phyloP scores from a whole-genome alignment of 768 basidiomycete species.

The Mycena venus region DNA sequence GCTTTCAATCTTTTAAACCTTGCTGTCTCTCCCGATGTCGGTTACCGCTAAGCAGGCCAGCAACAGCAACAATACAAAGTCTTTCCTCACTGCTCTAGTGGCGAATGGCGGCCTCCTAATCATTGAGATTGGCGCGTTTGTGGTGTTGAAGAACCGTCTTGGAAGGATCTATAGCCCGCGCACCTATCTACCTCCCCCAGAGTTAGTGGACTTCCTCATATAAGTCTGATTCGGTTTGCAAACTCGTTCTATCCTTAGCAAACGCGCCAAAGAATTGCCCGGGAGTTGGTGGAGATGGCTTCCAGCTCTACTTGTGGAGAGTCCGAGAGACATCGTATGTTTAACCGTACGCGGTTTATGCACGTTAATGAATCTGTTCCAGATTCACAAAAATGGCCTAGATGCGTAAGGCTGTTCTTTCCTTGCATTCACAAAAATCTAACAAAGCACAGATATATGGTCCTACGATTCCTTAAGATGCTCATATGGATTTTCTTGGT shows the following conservation, averaged over 20 bases:
- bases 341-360: neutral
- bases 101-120: conserved; percentile 64
- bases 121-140: conserved; percentile 67
- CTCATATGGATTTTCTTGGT: conserved; percentile 68
- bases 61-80: conserved; percentile 53
- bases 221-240: neutral
- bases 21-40: conserved; percentile 8
- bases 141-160: conserved; percentile 68
- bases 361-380: neutral
- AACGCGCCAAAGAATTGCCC: conserved; percentile 61
- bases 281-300: conserved; percentile 65
- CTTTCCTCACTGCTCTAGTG: conserved; percentile 73
- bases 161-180: conserved; percentile 73
- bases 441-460: conserved; percentile 59
- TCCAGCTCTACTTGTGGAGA: conserved; percentile 56
- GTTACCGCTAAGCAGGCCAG: conserved; percentile 37
- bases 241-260: conserved; percentile 42
- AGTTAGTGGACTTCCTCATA: conserved; percentile 49
- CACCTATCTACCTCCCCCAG: conserved; percentile 70
- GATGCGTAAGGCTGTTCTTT: conserved; percentile 72
- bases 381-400: conserved; percentile 73
- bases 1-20: neutral
- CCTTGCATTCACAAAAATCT: conserved; percentile 10
- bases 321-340: conserved; percentile 61
- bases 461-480: conserved; percentile 74